Percentiles rank a stretch among this genome's conserved stretches.
These are phyloP conservation scores for Aspergillus olivimuriae DNA, from an alignment of 495 filamentous ascomycete genomes.

Conservation along the genomic window DNA sequence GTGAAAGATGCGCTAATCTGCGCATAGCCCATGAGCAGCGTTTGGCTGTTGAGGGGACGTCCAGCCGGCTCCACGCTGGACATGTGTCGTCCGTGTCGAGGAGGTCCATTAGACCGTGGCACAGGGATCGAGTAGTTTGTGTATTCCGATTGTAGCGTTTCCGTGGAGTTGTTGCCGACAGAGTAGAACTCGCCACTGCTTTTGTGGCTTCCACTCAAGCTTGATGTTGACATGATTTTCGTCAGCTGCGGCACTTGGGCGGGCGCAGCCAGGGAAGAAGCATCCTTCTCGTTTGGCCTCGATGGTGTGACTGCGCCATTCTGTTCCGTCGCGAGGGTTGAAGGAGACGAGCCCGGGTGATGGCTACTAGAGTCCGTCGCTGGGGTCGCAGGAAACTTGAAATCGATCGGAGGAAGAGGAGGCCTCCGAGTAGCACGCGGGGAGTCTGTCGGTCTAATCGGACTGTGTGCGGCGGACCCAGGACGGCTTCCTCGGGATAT, in stretches of 20 bases:
- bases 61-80: conserved; percentile 49
- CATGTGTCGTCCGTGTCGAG: conserved; percentile 54
- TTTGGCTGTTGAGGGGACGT: conserved; percentile 53
- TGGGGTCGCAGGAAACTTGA: conserved; percentile 61
- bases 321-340: conserved; percentile 19
- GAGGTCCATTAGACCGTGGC: conserved; percentile 32
- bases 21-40: conserved; percentile 95
- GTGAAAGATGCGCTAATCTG: conserved; percentile 91
- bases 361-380: conserved; percentile 21
- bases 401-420: conserved; percentile 48
- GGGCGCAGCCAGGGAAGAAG: conserved; percentile 18
- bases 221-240: conserved; percentile 67
- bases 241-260: conserved; percentile 57
- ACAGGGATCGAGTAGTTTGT: conserved; percentile 55
- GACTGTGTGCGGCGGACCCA: conserved; percentile 22
- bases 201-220: conserved; percentile 57
- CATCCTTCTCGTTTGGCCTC: conserved; percentile 13
- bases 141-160: conserved; percentile 91
- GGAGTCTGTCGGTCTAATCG: conserved; percentile 19
- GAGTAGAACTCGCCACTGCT: conserved; percentile 96
- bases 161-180: conserved; percentile 84
- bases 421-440: conserved; percentile 28
- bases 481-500: conserved; percentile 17
- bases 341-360: conserved; percentile 32
- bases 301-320: conserved; percentile 8